phyloP scores from a whole-genome alignment of 2,329 filamentous ascomycete genomes.

The Aschersonia sp. region DNA sequence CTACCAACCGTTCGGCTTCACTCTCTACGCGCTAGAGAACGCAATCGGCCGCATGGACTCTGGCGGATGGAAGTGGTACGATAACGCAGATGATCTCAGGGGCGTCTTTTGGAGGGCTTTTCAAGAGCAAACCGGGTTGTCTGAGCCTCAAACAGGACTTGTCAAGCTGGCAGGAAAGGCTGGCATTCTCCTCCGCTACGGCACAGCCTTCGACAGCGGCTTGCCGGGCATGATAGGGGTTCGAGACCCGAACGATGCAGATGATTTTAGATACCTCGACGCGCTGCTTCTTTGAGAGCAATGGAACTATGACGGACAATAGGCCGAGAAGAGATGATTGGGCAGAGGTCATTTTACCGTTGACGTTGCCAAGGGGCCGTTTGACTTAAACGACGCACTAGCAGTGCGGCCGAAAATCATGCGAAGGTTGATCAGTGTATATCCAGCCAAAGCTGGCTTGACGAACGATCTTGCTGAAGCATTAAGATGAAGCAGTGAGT shows the following conservation, averaged over 20 bases:
- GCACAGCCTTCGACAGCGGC: neutral
- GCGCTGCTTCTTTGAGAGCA: neutral
- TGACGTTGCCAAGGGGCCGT: too few species aligned
- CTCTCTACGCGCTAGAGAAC: slow-evolving; percentile 14
- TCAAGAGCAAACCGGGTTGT: neutral
- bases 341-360: too few species aligned
- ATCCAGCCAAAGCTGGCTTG: too few species aligned
- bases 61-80: slow-evolving; percentile 7
- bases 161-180: neutral
- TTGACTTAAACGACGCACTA: too few species aligned
- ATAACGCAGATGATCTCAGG: slow-evolving; percentile 2
- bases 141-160: neutral
- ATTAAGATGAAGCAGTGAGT: too few species aligned
- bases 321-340: too few species aligned
- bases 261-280: neutral
- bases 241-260: neutral
- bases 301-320: too few species aligned
- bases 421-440: too few species aligned
- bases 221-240: neutral
- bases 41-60: slow-evolving; percentile 7
- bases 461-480: too few species aligned
- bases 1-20: slow-evolving; percentile 14
- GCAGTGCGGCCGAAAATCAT: too few species aligned
- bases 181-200: neutral
- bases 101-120: slow-evolving; percentile 4